Evolutionary conservation across 208 protist genomes (phyloP).

Genomic region (Leptomonas pyrrhocoris): DNA sequence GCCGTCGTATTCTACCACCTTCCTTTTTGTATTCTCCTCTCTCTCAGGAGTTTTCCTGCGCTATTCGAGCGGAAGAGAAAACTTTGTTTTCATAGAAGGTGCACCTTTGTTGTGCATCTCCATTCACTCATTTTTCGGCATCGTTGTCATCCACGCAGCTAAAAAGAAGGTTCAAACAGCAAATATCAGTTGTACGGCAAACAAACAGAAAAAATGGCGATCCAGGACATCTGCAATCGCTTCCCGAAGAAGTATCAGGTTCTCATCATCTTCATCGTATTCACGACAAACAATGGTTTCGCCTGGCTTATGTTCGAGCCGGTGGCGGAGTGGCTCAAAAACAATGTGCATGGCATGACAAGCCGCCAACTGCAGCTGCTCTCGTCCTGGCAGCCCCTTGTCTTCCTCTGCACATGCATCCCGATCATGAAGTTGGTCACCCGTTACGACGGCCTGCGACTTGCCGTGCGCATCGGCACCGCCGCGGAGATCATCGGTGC

Average conservation of each 20-base stretch:
- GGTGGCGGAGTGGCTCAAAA: conserved; percentile 70
- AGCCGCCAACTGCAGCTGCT: conserved; percentile 69
- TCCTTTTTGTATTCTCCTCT: too few relatives aligned
- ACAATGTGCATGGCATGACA: conserved; percentile 62
- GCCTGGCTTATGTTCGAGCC: conserved; percentile 91
- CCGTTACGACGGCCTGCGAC: conserved; percentile 71
- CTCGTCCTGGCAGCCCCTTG: conserved; percentile 82
- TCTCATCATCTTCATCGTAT: conserved; percentile 82
- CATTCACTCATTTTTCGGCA: too few relatives aligned
- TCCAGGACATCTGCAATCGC: conserved; percentile 23
- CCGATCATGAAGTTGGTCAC: conserved; percentile 83
- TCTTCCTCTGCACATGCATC: conserved; percentile 73
- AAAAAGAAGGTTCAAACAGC: too few relatives aligned
- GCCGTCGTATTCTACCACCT: too few relatives aligned
- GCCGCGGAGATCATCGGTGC: conserved; percentile 69
- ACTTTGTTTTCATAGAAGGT: too few relatives aligned
- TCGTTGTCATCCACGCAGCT: too few relatives aligned
- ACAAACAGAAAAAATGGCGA: conserved; percentile 21
- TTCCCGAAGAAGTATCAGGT: conserved; percentile 72
- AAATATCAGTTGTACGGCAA: background rate
- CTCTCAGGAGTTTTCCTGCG: too few relatives aligned
- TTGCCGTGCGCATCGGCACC: conserved; percentile 69
- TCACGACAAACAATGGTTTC: conserved; percentile 88
- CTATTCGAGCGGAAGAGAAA: too few relatives aligned
- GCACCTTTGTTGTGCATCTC: too few relatives aligned